Base-by-base conservation (phyloP, 2,329 filamentous ascomycete species). In the Phyllosticta citriasiana region DNA sequence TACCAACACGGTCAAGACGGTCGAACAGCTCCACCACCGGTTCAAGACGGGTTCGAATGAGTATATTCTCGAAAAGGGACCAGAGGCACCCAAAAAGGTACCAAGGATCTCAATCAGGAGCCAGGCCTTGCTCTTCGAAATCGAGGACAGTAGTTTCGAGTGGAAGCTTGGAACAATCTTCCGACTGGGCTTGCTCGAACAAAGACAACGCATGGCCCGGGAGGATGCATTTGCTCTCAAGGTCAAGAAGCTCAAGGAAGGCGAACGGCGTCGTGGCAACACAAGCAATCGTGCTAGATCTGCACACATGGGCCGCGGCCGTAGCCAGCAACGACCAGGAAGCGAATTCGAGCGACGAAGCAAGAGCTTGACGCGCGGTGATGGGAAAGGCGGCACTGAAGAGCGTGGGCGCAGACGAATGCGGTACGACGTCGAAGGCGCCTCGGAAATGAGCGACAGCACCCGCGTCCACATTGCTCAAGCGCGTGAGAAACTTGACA, bases 121-220 rank as follows among this genome's bases (percentile, higher is more conserved):
- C 60, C 88, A 89, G 67, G 89, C 88, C 4, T 80, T 99, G 25
- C 77, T 96, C 2, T 93, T 99, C 63, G 93, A 97, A 70, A 80
- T 99, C 40, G 94, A 99, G 74, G 94, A 99, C 71, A 93, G 94
- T 57, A 88, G 90, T 0, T 99, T 99, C 69, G 94, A 99, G 72
- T 99, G 92, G 89, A 97, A 97, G 71, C 79, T 99, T 9, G 91
- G 92, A 16, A 86, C 91, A 70, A 99, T 99, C 57, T 99, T 97
- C 72, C 86, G 93, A 33, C 85, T 90, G 54, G 94, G 95, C 0
- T 81, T 93, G 22, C 79, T 92, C 60, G 94, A 99, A 73, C 93
- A 97, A 73, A 87, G 88, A 71, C 94, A 97, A 73, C 84, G 94
- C 22, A 78, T 96, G 60, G 92, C 93, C 4, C 85, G 94, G 53